Conservation (phyloP, 2,329 filamentous ascomycete genomes). For the Fusarium vanettenii region DNA sequence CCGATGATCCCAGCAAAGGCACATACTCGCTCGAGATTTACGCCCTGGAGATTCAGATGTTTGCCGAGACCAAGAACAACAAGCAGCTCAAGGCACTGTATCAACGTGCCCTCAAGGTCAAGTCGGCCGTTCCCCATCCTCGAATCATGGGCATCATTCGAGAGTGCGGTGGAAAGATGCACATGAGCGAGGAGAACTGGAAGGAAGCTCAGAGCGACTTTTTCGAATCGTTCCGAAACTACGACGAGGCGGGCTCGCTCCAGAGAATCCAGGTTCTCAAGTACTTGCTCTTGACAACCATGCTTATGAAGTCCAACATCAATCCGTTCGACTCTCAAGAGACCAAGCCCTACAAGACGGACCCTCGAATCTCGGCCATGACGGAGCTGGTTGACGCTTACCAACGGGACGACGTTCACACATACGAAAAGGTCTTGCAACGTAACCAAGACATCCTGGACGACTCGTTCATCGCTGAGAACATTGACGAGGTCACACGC, state of each 20-base stretch:
- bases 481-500: conserved; percentile 98
- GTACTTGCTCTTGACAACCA: conserved; percentile 94
- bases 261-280: conserved; percentile 98
- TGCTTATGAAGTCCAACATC: conserved; percentile 98
- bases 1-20: conserved; percentile 92
- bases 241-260: conserved; percentile 96
- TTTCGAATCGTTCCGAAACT: conserved; percentile 98
- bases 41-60: conserved; percentile 98
- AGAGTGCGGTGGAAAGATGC: conserved; percentile 99
- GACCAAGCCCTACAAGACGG: conserved; percentile 97
- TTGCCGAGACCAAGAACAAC: conserved; percentile 95
- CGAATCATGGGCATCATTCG: conserved; percentile 99
- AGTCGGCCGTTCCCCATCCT: conserved; percentile 96
- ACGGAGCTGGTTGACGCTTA: conserved; percentile 97
- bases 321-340: conserved; percentile 99
- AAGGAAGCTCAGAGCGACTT: conserved; percentile 97
- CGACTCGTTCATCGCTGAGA: conserved; percentile 97
- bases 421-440: conserved; percentile 88
- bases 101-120: conserved; percentile 88
- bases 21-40: conserved; percentile 97
- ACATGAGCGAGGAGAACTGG: conserved; percentile 99
- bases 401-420: conserved; percentile 92
- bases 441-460: conserved; percentile 89
- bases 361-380: conserved; percentile 96
- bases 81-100: conserved; percentile 95